Percentiles rank a stretch among this genome's conserved stretches.
phyloP scores from a whole-genome alignment of 139 green algal genomes.

The Gonium pectorale region DNA sequence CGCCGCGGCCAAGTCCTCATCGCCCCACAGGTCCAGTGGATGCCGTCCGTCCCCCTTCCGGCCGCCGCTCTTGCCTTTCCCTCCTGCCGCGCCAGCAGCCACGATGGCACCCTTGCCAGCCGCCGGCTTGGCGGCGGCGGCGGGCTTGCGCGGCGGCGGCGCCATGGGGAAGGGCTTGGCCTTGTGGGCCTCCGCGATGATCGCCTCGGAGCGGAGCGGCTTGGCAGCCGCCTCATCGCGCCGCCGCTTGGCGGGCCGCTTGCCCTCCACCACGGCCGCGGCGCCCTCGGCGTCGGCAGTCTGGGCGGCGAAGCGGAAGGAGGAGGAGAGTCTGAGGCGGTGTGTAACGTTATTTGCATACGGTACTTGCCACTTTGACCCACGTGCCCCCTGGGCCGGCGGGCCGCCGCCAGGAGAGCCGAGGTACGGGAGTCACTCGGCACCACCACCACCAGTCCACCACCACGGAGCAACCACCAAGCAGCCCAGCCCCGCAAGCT shows the following conservation, averaged over 20 bases:
- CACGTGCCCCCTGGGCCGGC: too few relatives aligned
- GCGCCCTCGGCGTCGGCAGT: conserved; percentile 16
- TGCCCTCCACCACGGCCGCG: neutral
- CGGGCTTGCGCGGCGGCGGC: conserved; percentile 9
- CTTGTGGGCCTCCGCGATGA: conserved; percentile 40
- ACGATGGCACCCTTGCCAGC: neutral
- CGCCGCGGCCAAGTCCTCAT: neutral
- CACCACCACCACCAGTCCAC: too few relatives aligned
- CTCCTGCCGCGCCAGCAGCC: neutral
- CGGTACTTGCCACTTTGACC: too few relatives aligned
- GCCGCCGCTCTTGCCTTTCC: neutral
- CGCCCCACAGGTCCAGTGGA: conserved; percentile 35
- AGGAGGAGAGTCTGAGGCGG: neutral
- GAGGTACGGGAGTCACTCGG: too few relatives aligned
- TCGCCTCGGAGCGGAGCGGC: conserved; percentile 7
- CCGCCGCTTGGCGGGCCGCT: conserved; percentile 33
- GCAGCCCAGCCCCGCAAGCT: neutral
- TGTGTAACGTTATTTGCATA: too few relatives aligned
- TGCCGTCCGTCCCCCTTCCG: neutral
- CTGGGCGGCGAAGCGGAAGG: neutral
- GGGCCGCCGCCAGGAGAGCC: too few relatives aligned
- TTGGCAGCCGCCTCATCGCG: conserved; percentile 16
- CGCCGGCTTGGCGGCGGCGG: neutral
- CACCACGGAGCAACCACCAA: too few relatives aligned
- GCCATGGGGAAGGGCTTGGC: conserved; percentile 22